phyloP scores from a whole-genome alignment of 106 monocot genomes.

The Agapanthus africanus region DNA sequence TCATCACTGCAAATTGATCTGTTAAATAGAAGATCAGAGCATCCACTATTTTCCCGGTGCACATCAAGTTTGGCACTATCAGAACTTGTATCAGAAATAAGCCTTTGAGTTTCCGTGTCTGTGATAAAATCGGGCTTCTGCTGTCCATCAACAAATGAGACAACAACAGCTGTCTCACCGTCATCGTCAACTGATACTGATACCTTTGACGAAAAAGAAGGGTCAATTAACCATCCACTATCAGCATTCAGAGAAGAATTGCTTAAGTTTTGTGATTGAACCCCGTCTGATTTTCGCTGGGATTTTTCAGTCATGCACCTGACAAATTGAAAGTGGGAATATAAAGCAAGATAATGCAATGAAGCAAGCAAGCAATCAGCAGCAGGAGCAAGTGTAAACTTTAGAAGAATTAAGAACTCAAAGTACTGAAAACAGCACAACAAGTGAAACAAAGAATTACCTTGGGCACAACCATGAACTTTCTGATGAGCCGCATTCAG shows the following conservation, averaged over 20 bases:
- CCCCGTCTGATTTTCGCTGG: conserved; percentile 10
- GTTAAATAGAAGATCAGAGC: background rate
- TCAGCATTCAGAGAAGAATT: conserved; percentile 18
- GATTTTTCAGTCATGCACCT: conserved; percentile 50
- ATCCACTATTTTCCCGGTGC: conserved; percentile 3
- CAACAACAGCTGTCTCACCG: conserved; percentile 90
- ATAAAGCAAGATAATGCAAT: background rate
- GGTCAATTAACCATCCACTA: conserved; percentile 26
- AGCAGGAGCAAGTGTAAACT: background rate
- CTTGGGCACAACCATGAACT: conserved; percentile 92
- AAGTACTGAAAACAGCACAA: background rate
- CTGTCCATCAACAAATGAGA: conserved; percentile 65
- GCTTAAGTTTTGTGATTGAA: conserved; percentile 21
- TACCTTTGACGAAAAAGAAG: conserved; percentile 53
- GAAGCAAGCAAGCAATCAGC: background rate
- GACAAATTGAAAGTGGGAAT: background rate
- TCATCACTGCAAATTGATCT: conserved; percentile 6
- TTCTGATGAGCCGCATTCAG: conserved; percentile 32
- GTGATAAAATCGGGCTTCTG: conserved; percentile 9
- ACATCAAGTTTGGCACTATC: conserved; percentile 11
- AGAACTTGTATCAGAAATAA: conserved; percentile 4
- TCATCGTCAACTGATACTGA: conserved; percentile 83
- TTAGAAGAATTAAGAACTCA: background rate
- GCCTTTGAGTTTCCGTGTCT: conserved; percentile 14
- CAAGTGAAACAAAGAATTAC: conserved; percentile 24